Conservation (phyloP, 2,329 filamentous ascomycete genomes). For the Talaromyces sp. region DNA sequence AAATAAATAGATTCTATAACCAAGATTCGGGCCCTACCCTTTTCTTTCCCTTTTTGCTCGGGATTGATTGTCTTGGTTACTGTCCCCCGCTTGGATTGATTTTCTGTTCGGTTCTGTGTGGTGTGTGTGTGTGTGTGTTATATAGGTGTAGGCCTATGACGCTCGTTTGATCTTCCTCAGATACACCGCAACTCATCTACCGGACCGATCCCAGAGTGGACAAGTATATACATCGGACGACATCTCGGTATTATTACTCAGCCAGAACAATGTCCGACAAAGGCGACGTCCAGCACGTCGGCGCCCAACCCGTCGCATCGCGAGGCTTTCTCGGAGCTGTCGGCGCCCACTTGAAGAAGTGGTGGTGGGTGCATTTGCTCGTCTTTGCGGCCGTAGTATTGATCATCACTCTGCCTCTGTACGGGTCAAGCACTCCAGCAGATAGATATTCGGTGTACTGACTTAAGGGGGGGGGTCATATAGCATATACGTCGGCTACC, state of each 20-base stretch:
- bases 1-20: not conserved
- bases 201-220: not conserved
- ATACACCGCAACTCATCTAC: not conserved
- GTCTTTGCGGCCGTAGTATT: conserved; percentile 50
- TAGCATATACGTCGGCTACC: conserved; percentile 52
- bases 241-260: too few relatives aligned
- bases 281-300: not conserved
- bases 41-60: not conserved
- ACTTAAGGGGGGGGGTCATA: conserved; percentile 37
- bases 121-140: not conserved
- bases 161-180: not conserved
- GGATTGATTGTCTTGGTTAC: not conserved
- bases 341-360: conserved; percentile 40
- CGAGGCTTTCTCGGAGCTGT: conserved; percentile 28
- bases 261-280: conserved; percentile 8
- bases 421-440: conserved; percentile 32
- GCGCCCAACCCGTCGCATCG: conserved; percentile 18
- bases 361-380: conserved; percentile 55
- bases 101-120: not conserved
- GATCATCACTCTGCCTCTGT: conserved; percentile 56
- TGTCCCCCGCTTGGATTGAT: not conserved
- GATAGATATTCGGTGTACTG: not conserved
- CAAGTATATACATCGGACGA: not conserved
- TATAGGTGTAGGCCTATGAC: not conserved
- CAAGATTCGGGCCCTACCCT: not conserved